These are phyloP conservation scores for Lithospermum erythrorhizon DNA, from an alignment of 257 asterid genomes.

Conservation along the genomic window DNA sequence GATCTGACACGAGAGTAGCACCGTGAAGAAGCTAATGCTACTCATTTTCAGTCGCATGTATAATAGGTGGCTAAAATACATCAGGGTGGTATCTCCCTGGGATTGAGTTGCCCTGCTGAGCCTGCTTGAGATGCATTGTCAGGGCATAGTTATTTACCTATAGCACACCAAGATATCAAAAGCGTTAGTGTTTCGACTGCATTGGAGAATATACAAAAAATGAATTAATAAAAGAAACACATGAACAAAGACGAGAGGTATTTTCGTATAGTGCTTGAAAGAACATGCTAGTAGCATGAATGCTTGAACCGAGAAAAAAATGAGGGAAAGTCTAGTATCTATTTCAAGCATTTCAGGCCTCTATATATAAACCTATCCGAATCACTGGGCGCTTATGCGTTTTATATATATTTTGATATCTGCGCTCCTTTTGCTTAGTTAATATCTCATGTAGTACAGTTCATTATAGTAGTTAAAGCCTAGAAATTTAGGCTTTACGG, in stretches of 20 bases:
- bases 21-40: slow-evolving; percentile 3
- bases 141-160: slow-evolving; percentile 71
- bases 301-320: too few relatives aligned
- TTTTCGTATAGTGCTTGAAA: too few relatives aligned
- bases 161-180: slow-evolving; percentile 8
- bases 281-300: too few relatives aligned
- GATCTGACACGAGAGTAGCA: background rate
- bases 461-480: too few relatives aligned
- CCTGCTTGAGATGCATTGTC: slow-evolving; percentile 84
- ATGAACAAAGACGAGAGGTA: background rate
- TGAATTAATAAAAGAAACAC: background rate
- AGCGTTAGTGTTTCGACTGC: background rate
- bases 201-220: background rate
- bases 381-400: too few relatives aligned
- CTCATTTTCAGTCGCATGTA: background rate
- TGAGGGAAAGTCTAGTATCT: too few relatives aligned
- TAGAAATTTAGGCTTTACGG: too few relatives aligned
- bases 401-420: too few relatives aligned
- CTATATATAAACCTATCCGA: too few relatives aligned
- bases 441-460: too few relatives aligned
- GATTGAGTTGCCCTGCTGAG: slow-evolving; percentile 58
- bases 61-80: slow-evolving; percentile 34
- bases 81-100: slow-evolving; percentile 84
- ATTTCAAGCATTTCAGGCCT: too few relatives aligned
- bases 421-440: too few relatives aligned